phyloP scores from a whole-genome alignment of 1,284 basidiomycete genomes.

The Neolentinus lepideus region DNA sequence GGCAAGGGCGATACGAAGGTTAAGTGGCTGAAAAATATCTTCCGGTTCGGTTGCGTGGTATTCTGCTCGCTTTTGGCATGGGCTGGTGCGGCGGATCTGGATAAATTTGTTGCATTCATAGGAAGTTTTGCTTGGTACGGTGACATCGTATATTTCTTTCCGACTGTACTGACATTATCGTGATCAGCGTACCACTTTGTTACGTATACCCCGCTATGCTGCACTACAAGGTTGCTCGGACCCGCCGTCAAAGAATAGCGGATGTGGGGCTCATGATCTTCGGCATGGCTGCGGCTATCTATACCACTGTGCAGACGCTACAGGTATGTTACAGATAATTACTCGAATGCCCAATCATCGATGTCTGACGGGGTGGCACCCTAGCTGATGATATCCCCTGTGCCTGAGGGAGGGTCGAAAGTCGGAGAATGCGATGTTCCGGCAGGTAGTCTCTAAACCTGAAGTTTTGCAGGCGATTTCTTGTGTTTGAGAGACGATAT shows the following conservation, averaged over 20 bases:
- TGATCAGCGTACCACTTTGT: conserved; percentile 79
- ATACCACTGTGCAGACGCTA: conserved; percentile 81
- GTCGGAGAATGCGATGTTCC: neutral
- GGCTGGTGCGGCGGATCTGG: conserved; percentile 84
- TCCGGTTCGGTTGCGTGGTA: conserved; percentile 75
- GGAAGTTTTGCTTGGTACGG: conserved; percentile 95
- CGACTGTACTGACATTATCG: neutral
- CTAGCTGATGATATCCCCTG: neutral
- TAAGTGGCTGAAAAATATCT: conserved; percentile 92
- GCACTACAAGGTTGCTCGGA: conserved; percentile 85
- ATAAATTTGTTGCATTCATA: conserved; percentile 95
- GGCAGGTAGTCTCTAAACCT: neutral
- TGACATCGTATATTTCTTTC: conserved; percentile 22
- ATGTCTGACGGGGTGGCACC: neutral
- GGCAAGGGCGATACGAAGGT: conserved; percentile 68
- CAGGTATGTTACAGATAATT: conserved; percentile 33
- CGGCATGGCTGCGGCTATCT: conserved; percentile 76
- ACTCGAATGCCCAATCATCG: neutral
- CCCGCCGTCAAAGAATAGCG: conserved; percentile 57
- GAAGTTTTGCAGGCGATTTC: neutral
- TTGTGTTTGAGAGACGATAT: too few relatives aligned
- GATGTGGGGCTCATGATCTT: conserved; percentile 83
- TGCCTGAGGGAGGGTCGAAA: neutral
- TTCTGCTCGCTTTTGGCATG: conserved; percentile 76
- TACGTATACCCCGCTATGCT: conserved; percentile 94